Evolutionary conservation across 2,329 filamentous ascomycete species (phyloP).

Genomic region (Chaetothyriales sp.): DNA sequence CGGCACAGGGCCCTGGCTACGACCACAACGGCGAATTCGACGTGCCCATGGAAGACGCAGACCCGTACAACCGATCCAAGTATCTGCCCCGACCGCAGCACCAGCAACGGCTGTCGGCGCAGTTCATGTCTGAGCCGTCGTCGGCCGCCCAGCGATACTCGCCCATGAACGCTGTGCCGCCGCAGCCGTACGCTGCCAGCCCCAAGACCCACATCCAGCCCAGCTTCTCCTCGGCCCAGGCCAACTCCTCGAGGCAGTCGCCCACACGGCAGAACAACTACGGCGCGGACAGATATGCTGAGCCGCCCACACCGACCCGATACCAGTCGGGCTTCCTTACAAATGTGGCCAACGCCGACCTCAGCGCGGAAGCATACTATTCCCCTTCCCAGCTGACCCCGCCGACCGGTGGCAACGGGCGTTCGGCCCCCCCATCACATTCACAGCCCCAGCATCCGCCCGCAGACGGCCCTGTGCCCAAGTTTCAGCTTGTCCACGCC

Average conservation of each 20-base stretch:
- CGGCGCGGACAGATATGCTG: slow-evolving; percentile 22
- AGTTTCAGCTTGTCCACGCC: slow-evolving; percentile 67
- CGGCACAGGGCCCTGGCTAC: slow-evolving; percentile 46
- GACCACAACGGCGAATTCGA: slow-evolving; percentile 57
- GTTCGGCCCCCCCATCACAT: slow-evolving; percentile 32
- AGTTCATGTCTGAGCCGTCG: slow-evolving; percentile 59
- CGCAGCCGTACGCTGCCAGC: slow-evolving; percentile 61
- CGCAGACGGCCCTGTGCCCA: slow-evolving; percentile 58
- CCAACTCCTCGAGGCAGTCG: slow-evolving; percentile 54
- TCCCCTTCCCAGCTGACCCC: slow-evolving; percentile 59
- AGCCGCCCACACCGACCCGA: slow-evolving; percentile 20
- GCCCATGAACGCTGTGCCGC: slow-evolving; percentile 81
- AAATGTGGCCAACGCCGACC: slow-evolving; percentile 56
- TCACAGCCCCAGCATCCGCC: slow-evolving; percentile 17
- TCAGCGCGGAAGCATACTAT: slow-evolving; percentile 56
- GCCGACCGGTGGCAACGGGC: slow-evolving; percentile 42
- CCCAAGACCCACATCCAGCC: slow-evolving; percentile 39
- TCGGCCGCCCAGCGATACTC: slow-evolving; percentile 84
- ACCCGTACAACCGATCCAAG: slow-evolving; percentile 74
- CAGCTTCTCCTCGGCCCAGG: slow-evolving; percentile 39
- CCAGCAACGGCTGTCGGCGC: slow-evolving; percentile 61
- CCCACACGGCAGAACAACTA: slow-evolving; percentile 50
- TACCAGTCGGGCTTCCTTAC: slow-evolving; percentile 55
- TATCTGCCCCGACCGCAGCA: slow-evolving; percentile 70
- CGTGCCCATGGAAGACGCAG: slow-evolving; percentile 76